Conservation (phyloP, 2,329 filamentous ascomycete genomes). For the Hypoxylon sp. region DNA sequence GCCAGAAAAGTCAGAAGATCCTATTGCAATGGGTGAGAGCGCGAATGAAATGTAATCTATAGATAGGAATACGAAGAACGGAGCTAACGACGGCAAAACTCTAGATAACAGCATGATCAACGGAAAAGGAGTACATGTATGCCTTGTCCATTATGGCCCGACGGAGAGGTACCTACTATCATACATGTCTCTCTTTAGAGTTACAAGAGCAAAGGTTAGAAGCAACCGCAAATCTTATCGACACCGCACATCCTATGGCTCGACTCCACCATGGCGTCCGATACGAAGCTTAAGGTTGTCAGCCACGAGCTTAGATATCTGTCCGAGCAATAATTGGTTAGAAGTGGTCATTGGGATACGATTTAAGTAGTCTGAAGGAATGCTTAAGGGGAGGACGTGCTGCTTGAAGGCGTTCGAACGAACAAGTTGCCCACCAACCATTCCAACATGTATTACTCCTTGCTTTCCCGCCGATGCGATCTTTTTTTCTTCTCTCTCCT, state of each 20-base stretch:
- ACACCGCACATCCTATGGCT: background rate
- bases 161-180: conserved; percentile 1
- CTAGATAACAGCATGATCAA: conserved; percentile 18
- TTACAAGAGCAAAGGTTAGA: conserved; percentile 3
- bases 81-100: conserved; percentile 22
- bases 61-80: conserved; percentile 14
- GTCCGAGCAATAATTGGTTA: background rate
- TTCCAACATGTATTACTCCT: too few relatives aligned
- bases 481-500: too few relatives aligned
- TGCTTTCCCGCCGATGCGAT: too few relatives aligned
- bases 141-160: background rate
- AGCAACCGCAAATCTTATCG: conserved; percentile 8
- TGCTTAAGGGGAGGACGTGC: too few relatives aligned
- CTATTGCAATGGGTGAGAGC: background rate
- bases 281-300: conserved; percentile 6
- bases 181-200: background rate
- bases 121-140: conserved; percentile 6
- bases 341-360: background rate
- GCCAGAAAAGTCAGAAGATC: background rate
- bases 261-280: background rate
- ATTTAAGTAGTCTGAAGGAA: too few relatives aligned
- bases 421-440: too few relatives aligned
- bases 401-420: too few relatives aligned
- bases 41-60: background rate
- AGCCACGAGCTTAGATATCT: conserved; percentile 19